A percentile compares a stretch with the other conserved stretches of the same genome.
These are phyloP conservation scores for Hydrangea macrophylla DNA, from an alignment of 148 eudicot species.

Conservation along the genomic window DNA sequence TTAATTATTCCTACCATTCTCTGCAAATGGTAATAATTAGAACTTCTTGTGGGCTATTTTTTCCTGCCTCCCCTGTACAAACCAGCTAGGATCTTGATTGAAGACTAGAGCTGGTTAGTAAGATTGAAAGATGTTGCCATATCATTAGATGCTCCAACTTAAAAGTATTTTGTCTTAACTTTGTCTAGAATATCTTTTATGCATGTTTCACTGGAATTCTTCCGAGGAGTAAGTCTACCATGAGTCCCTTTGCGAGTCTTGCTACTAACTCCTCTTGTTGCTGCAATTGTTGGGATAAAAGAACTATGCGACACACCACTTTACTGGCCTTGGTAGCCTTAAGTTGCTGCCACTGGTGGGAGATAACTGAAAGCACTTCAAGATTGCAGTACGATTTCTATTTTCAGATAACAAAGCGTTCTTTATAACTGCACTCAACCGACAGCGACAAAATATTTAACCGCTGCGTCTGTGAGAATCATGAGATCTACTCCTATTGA, in stretches of 20 bases:
- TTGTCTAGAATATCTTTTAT: neutral
- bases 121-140: neutral
- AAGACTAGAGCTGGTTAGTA: neutral
- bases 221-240: neutral
- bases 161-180: no score
- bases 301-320: neutral
- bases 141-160: neutral
- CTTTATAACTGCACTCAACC: neutral
- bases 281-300: neutral
- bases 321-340: neutral
- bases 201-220: neutral
- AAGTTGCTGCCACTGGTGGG: neutral
- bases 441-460: neutral
- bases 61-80: neutral
- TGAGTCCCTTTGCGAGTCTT: neutral
- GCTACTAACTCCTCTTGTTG: neutral
- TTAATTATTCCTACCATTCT: neutral
- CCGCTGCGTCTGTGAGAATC: no score
- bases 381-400: neutral
- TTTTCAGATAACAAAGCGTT: neutral
- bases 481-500: no score
- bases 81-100: neutral
- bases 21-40: no score
- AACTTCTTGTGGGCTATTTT: neutral
- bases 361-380: neutral